Conservation (phyloP, 192 early-diverging fungal species). For the Podila horticola region DNA sequence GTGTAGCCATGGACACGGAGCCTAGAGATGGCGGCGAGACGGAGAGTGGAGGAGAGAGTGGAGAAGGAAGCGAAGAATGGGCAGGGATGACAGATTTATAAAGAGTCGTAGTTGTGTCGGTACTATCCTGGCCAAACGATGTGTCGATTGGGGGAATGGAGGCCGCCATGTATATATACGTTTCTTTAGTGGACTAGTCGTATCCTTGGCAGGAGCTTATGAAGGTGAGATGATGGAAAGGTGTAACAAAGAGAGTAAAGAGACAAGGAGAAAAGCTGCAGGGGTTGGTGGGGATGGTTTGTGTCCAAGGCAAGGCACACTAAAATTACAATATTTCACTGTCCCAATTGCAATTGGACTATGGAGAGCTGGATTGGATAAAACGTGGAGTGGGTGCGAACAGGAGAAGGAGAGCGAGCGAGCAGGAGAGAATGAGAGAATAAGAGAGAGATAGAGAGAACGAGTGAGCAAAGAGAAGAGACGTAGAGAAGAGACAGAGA, state of each 20-base stretch:
- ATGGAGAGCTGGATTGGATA: neutral
- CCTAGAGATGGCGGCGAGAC: slow-evolving; percentile 33
- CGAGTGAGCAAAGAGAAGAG: neutral
- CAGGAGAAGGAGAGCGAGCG: neutral
- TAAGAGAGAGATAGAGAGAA: neutral
- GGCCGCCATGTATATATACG: slow-evolving; percentile 3
- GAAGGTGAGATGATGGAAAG: neutral
- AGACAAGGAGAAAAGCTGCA: neutral
- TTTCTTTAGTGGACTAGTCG: neutral
- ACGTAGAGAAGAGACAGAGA: neutral
- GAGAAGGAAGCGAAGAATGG: slow-evolving; percentile 43
- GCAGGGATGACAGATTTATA: slow-evolving; percentile 21
- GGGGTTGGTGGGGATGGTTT: neutral
- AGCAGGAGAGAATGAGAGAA: neutral
- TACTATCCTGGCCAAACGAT: slow-evolving; percentile 18
- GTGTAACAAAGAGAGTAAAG: neutral
- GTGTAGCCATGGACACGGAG: slow-evolving; percentile 17
- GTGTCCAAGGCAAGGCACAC: neutral
- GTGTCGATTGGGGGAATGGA: slow-evolving; percentile 21
- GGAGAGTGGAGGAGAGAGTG: slow-evolving; percentile 47
- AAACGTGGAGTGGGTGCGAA: neutral
- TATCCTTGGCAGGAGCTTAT: neutral
- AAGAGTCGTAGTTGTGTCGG: slow-evolving; percentile 4
- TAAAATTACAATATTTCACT: slow-evolving; percentile 2
- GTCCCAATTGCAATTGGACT: neutral